These are phyloP conservation scores for Lomentospora prolificans DNA, from an alignment of 2,329 filamentous ascomycete species.

Conservation along the genomic window DNA sequence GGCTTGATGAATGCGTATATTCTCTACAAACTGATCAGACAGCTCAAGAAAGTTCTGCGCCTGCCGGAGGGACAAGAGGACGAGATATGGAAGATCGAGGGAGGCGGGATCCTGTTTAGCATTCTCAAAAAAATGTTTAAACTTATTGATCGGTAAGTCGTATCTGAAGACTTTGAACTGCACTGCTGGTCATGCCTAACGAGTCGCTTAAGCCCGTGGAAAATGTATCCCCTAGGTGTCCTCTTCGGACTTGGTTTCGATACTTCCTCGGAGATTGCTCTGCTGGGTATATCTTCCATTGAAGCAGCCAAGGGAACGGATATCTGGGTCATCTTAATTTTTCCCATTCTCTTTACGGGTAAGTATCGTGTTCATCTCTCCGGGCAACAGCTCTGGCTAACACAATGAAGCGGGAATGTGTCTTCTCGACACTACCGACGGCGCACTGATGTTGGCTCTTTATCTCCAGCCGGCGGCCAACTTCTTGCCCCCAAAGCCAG, in stretches of 20 bases:
- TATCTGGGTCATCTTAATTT: constrained; percentile 89
- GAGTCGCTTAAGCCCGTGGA: constrained; percentile 53
- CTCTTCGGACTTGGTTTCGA: constrained; percentile 91
- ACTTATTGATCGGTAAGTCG: constrained; percentile 43
- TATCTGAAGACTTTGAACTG: not conserved
- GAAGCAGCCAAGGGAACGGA: constrained; percentile 78
- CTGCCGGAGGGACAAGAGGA: constrained; percentile 13
- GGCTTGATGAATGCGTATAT: constrained; percentile 82
- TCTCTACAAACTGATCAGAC: constrained; percentile 56
- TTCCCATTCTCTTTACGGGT: constrained; percentile 82
- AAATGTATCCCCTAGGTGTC: constrained; percentile 87
- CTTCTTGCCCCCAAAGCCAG: not conserved
- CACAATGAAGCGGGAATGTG: constrained; percentile 67
- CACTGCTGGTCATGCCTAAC: not conserved
- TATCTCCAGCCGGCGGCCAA: constrained; percentile 76
- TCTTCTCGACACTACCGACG: constrained; percentile 82
- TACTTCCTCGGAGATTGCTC: constrained; percentile 85
- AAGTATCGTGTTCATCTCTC: constrained; percentile 15
- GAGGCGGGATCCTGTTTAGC: constrained; percentile 62
- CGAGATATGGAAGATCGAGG: constrained; percentile 46
- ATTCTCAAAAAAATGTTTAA: constrained; percentile 69
- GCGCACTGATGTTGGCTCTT: constrained; percentile 87
- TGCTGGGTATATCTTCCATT: constrained; percentile 81
- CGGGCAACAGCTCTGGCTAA: not conserved
- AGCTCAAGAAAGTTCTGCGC: constrained; percentile 44